Evolutionary conservation across 169 alveolate species (phyloP).

Genomic region (Plasmodium yoelii): DNA sequence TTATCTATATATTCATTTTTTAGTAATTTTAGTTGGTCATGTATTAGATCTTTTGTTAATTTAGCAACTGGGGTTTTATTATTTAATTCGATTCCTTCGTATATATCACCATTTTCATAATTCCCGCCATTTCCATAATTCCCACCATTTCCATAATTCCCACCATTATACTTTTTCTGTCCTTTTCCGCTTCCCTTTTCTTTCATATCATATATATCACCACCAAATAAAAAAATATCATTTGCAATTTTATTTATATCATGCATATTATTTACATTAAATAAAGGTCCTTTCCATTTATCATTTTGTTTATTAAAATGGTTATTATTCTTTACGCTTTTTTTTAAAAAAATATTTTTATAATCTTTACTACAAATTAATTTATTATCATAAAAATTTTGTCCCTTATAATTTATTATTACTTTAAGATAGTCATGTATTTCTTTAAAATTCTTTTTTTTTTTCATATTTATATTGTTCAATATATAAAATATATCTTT

Average conservation of each 20-base stretch:
- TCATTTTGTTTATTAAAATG: neutral
- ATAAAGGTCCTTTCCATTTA: neutral
- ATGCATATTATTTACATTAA: neutral
- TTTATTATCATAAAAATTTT: constrained; percentile 25
- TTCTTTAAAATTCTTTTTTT: constrained; percentile 46
- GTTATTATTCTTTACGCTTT: neutral
- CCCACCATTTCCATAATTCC: neutral
- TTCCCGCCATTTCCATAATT: neutral
- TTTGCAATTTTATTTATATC: neutral
- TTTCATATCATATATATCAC: neutral
- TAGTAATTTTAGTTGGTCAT: constrained; percentile 63
- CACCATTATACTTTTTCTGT: neutral
- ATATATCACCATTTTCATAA: neutral
- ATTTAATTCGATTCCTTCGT: neutral
- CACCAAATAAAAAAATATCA: neutral
- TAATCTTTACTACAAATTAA: constrained; percentile 17
- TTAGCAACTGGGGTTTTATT: constrained; percentile 57
- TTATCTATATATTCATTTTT: constrained; percentile 29
- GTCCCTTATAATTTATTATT: constrained; percentile 24
- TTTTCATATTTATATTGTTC: constrained; percentile 38
- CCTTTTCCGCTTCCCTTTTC: no score
- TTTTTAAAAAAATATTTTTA: neutral
- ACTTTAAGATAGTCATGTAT: constrained; percentile 32
- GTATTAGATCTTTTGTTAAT: constrained; percentile 23
- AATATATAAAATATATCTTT: constrained; percentile 36